Evolutionary conservation across 441 rosid genomes (phyloP), one percentile per base, ranked within the genome.

Genomic region (Jatropha multifida): DNA sequence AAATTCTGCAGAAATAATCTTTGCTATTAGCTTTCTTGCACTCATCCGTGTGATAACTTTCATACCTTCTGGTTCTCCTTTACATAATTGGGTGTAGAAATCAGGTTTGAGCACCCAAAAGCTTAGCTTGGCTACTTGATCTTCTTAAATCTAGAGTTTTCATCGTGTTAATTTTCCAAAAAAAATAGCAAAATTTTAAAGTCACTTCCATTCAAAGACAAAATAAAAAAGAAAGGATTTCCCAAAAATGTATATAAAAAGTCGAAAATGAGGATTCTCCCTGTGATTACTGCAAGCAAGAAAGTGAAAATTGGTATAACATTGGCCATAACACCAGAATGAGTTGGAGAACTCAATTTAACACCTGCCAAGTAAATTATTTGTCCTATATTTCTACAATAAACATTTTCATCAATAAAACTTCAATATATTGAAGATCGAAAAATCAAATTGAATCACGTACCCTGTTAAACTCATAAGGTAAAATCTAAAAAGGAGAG

Each of bases 301-400:
- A 88, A 85, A 59, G 90, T 85, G 72, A 85, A 83, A 69, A 85
- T 73, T 2, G 89, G 89, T 54, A 73, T 73, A 62, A 88, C 87
- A 71, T 88, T 88, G 38, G 42, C 72, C 68, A 87, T 49, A 32
- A 88, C 89, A n/a, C 88, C 77, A 32, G 80, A 55, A 59, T 87
- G 88, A 72, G 87, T 79, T n/a, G 89, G 90, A 9, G 89, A 88
- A 65, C 89, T 84, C 68, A 75, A 77, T 40, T 81, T 82, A 63
- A 86, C 64, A n/a, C 81, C 89, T 32, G 64, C 26, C 23, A 77
- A 72, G 54, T 14, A 74, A 7, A 80, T 13, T 1, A 83, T 77
- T 74, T 88, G 89, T 61, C 85, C 89, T 0, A 76, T 61, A 69
- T 80, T 84, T 85, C 89, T 88, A 83, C 82, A 76, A 73, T 15